Evolutionary conservation across 2,329 filamentous ascomycete genomes (phyloP).

Genomic region (Huntiella moniliformis): DNA sequence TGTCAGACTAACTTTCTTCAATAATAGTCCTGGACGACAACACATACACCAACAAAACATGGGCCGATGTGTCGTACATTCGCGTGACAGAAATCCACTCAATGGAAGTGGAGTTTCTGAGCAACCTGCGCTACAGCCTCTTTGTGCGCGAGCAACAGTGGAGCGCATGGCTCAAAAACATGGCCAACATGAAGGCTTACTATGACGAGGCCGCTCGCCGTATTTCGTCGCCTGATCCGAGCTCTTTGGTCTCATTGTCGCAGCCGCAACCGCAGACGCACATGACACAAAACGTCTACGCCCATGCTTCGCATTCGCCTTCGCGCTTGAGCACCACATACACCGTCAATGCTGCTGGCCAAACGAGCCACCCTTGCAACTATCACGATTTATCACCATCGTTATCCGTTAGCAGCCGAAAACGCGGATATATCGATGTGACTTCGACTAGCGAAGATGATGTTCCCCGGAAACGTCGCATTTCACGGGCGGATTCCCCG

Average conservation of each 20-base stretch:
- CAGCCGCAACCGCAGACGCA: slow-evolving; percentile 1
- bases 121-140: slow-evolving; percentile 92
- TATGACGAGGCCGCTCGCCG: slow-evolving; percentile 47
- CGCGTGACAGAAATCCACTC: slow-evolving; percentile 89
- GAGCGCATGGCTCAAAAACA: slow-evolving; percentile 67
- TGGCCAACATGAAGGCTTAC: slow-evolving; percentile 68
- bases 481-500: not conserved
- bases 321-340: slow-evolving; percentile 7
- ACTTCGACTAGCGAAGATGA: slow-evolving; percentile 4
- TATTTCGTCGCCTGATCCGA: slow-evolving; percentile 16
- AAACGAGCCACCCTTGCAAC: not conserved
- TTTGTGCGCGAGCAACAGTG: slow-evolving; percentile 74
- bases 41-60: slow-evolving; percentile 98
- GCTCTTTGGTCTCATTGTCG: not conserved
- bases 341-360: not conserved
- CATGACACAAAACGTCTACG: not conserved
- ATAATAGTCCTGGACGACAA: slow-evolving; percentile 70
- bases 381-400: slow-evolving; percentile 9
- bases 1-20: not conserved
- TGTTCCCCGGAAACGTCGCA: slow-evolving; percentile 6
- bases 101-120: slow-evolving; percentile 99
- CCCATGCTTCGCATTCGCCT: slow-evolving; percentile 8
- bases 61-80: slow-evolving; percentile 93
- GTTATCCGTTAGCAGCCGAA: slow-evolving; percentile 12
- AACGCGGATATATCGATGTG: slow-evolving; percentile 12